Evolutionary conservation across 805 yeast species (phyloP).

Genomic region (Scheffersomyces amazonensis): DNA sequence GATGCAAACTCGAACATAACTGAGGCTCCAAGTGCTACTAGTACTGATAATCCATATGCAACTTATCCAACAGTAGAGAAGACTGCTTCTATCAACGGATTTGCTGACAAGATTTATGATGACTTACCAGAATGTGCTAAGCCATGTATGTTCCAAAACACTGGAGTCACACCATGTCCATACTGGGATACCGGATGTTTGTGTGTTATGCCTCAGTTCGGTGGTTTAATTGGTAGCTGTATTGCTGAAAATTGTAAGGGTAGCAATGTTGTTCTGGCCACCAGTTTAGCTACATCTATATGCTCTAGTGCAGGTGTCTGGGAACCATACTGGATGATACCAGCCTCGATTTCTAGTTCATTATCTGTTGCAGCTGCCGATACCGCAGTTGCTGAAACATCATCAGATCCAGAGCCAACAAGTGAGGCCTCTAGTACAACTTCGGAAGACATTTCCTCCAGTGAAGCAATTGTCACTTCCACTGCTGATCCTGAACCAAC

Average conservation of each 20-base stretch:
- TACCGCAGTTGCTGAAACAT: slow-evolving; percentile 12
- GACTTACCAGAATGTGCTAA: slow-evolving; percentile 41
- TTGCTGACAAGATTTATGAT: slow-evolving; percentile 42
- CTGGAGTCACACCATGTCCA: not conserved
- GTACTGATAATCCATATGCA: slow-evolving; percentile 10
- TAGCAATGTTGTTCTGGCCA: slow-evolving; percentile 23
- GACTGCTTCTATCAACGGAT: slow-evolving; percentile 46
- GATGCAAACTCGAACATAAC: slow-evolving; percentile 2
- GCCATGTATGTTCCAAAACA: slow-evolving; percentile 22
- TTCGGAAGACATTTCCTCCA: too few species aligned
- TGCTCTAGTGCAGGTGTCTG: slow-evolving; percentile 34
- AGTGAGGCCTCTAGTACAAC: slow-evolving; percentile 5
- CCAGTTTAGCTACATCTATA: slow-evolving; percentile 26
- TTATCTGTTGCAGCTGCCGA: slow-evolving; percentile 24
- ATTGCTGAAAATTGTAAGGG: slow-evolving; percentile 36
- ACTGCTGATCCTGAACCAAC: slow-evolving; percentile 4
- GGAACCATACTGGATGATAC: slow-evolving; percentile 31
- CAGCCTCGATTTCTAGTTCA: slow-evolving; percentile 17
- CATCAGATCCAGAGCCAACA: slow-evolving; percentile 1
- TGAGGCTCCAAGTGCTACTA: not conserved
- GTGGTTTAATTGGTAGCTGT: slow-evolving; percentile 32
- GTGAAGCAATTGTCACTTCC: too few species aligned
- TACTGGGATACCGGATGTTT: slow-evolving; percentile 41
- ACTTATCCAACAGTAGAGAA: slow-evolving; percentile 42
- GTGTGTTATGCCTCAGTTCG: slow-evolving; percentile 38